Base-by-base conservation (phyloP, 371 early-diverging fungal species). In the Furculomyces boomerangus region DNA sequence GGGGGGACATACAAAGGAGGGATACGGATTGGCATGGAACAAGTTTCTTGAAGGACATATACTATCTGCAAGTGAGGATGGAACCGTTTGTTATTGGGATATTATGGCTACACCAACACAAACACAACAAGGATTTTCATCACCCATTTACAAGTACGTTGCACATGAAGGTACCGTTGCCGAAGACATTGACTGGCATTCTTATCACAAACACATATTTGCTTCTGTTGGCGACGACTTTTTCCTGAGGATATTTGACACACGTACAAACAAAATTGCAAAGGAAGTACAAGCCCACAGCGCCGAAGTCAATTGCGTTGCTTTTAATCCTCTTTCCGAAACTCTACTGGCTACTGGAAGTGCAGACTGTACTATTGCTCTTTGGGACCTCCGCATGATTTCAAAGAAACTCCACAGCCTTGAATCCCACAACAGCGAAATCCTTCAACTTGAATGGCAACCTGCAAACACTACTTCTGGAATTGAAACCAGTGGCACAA, bases 321-420 rank as follows among this genome's bases (percentile, higher is more conserved):
- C 88, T 7, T 99, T 92, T 71, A 88, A 90, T 60, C 91, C 91
- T 5, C 70, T 70, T 44, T 86, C 86, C 57, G 90, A 89, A 50
- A 81, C 75, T 66, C 71, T 96, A 51, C 65, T 98, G 24, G 93
- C 90, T 1, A 99, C 99, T 3, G 95, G 93, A n/a, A 86, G 92
- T 8, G 79, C 86, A 26, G 98, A 97, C 69, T 83, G 81, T 74
- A 86, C 90, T 1, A 82, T 96, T 16, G 90, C 82, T 5, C 72
- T 99, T 24, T 99, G 98, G 93, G 99, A 99, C 76, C 72, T 87
- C 64, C 85, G 99, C 62, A 92, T 91, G 67, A 64, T 94, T 45
- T 74, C 77, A 48, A 60, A 66, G 41, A 77, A 80, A 61, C 71
- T 98, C 55, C 86, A 94, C 68, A 74, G 82, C 24, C 77, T 99